Base-by-base conservation (phyloP, 495 filamentous ascomycete genomes). In the Pseudoneurospora amorphoporcata region DNA sequence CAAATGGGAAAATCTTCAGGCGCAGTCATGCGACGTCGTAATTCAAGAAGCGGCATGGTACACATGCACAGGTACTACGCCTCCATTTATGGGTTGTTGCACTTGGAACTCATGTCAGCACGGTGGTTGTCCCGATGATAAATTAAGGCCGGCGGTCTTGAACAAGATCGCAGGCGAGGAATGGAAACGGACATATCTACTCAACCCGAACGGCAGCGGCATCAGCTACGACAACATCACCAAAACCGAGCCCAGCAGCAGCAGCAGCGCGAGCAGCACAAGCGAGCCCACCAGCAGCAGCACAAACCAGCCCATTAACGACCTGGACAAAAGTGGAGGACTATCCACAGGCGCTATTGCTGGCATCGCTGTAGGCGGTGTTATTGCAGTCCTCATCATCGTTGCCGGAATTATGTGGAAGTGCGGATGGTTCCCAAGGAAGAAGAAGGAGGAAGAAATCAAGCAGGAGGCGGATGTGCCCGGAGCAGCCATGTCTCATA, bases 21-120 rank as follows among this genome's bases (percentile, higher is more conserved):
- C 68, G 6, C 79, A 82, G 72, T 68, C 47, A 45, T 77, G 76
- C 68, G 58, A 43, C 16, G 43, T 37, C 23, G 37, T 12, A 14
- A 17, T 17, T 29, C 41, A 76, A 12, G 72, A 70, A 38, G 72
- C 77, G 35, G 68, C 71, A 37, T 83, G 76, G 76, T 83, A 76
- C 69, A 81, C 79, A 2, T 83, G 81, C 73, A 61, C 69, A 43
- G 16, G 61, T 40, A 71, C 70, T 3, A 32, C 16, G 7, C 81
- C 80, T 10, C 75, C 70, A 2, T 83, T 83, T 53, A 69, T 83
- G 70, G 81, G 81, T 3, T 83, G 81, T 69, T 83, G 81, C 47
- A 69, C 68, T 9, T 72, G 35, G 8, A 76, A 81, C 71, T 76
- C 79, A 29, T 83, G 81, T 53, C 0, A 0, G 0, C 23, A 1